A percentile compares a stretch with the other conserved stretches of the same genome.
These are phyloP conservation scores for Platanus orientalis DNA, from an alignment of 164 flowering plant species.

Conservation along the genomic window DNA sequence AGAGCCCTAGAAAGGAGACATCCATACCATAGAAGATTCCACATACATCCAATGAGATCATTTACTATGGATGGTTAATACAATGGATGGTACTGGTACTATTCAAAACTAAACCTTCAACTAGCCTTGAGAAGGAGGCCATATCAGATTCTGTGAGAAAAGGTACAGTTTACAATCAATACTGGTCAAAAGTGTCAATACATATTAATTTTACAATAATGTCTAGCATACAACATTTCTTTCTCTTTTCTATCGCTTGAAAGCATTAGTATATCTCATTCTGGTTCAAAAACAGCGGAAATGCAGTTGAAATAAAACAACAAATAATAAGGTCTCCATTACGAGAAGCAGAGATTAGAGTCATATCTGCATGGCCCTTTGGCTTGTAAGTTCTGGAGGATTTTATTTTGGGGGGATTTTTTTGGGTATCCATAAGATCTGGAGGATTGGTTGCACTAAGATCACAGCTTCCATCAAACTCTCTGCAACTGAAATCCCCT, in stretches of 20 bases:
- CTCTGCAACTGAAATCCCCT: slow-evolving; percentile 13
- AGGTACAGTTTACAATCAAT: slow-evolving; percentile 1
- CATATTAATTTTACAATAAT: slow-evolving; percentile 10
- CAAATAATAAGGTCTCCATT: slow-evolving; percentile 3
- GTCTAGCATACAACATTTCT: slow-evolving; percentile 3
- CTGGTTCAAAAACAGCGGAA: slow-evolving; percentile 7
- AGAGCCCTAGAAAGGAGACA: too few species aligned
- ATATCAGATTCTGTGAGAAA: neutral
- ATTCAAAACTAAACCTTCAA: too few species aligned
- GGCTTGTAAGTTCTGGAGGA: neutral
- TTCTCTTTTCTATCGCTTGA: slow-evolving; percentile 13
- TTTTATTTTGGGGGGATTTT: too few species aligned
- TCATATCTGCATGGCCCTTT: slow-evolving; percentile 1
- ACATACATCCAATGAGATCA: too few species aligned
- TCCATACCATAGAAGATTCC: too few species aligned
- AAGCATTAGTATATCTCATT: slow-evolving; percentile 15
- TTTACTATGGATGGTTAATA: too few species aligned
- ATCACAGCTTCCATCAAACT: slow-evolving; percentile 6
- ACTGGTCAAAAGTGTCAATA: neutral
- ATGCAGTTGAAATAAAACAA: slow-evolving; percentile 1
- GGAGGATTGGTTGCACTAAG: neutral
- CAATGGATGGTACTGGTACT: too few species aligned
- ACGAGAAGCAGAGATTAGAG: slow-evolving; percentile 15
- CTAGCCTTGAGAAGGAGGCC: neutral
- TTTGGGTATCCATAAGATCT: too few species aligned